These are phyloP conservation scores for Dunaliella sp. DNA, from an alignment of 139 green algal species.

Conservation along the genomic window DNA sequence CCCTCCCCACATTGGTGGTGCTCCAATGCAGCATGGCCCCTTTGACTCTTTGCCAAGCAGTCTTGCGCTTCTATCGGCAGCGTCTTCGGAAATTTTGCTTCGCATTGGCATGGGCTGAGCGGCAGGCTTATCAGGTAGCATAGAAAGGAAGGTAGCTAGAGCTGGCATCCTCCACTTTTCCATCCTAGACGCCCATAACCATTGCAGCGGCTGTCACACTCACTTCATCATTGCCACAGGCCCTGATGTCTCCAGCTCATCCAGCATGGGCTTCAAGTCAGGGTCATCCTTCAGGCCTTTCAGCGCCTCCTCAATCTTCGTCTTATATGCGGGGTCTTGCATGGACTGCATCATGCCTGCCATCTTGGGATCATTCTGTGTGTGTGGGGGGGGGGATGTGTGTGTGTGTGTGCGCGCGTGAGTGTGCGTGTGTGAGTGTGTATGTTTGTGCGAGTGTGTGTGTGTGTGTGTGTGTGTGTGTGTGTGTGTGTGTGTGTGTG, in stretches of 20 bases:
- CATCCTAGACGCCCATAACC: too few species aligned
- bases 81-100: too few species aligned
- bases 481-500: not conserved
- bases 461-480: not conserved
- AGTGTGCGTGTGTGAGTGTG: not conserved
- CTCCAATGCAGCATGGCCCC: too few species aligned
- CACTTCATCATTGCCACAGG: slow-evolving; percentile 98
- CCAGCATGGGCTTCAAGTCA: slow-evolving; percentile 86
- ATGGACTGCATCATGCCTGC: slow-evolving; percentile 69
- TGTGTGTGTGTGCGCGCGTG: not conserved
- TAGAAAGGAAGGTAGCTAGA: too few species aligned
- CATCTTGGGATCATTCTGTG: slow-evolving; percentile 70
- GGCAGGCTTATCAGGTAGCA: too few species aligned
- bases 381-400: not conserved
- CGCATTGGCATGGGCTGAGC: too few species aligned
- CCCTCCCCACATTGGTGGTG: too few species aligned
- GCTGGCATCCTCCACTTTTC: too few species aligned
- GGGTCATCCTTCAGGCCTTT: slow-evolving; percentile 89
- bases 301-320: slow-evolving; percentile 61
- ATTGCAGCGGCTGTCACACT: too few species aligned
- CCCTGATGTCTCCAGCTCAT: slow-evolving; percentile 90
- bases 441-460: not conserved
- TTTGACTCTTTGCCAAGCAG: too few species aligned
- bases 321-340: slow-evolving; percentile 62
- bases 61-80: too few species aligned